A percentile compares a stretch with the other conserved stretches of the same genome.
phyloP scores from a whole-genome alignment of 768 basidiomycete species.

The Lenzites betulinus region DNA sequence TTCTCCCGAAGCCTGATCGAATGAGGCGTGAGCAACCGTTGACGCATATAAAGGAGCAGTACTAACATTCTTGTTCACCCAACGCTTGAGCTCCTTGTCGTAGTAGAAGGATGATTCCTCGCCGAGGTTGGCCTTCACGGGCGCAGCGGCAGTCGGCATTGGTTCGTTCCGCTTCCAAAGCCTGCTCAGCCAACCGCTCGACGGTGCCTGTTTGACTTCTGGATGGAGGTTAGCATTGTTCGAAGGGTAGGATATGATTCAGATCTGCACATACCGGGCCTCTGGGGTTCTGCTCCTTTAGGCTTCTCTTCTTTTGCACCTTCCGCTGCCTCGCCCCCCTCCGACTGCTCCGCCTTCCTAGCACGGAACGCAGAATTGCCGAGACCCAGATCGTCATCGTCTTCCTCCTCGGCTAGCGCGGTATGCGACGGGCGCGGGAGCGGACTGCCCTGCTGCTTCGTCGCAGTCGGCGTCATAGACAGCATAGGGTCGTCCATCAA shows the following conservation, averaged over 20 bases:
- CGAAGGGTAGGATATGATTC: neutral
- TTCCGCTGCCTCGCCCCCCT: conserved; percentile 5
- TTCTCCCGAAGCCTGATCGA: conserved; percentile 54
- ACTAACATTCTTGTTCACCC: conserved; percentile 92
- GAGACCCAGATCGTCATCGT: conserved; percentile 88
- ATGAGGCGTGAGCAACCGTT: neutral
- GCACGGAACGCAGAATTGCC: conserved; percentile 63
- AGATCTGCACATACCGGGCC: conserved; percentile 10
- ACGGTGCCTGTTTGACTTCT: conserved; percentile 31
- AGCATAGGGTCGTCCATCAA: conserved; percentile 70
- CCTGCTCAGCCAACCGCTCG: conserved; percentile 73
- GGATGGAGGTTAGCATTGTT: conserved; percentile 15
- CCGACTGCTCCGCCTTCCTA: conserved; percentile 20
- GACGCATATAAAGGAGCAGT: neutral
- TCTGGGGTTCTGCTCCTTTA: conserved; percentile 30
- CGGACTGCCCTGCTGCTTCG: conserved; percentile 16
- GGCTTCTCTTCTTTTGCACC: conserved; percentile 30
- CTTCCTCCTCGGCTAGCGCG: conserved; percentile 49
- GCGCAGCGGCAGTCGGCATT: conserved; percentile 47
- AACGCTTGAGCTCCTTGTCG: conserved; percentile 92
- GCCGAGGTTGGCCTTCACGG: conserved; percentile 90
- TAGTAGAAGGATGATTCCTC: conserved; percentile 90
- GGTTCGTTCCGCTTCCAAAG: conserved; percentile 74
- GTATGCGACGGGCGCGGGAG: conserved; percentile 18
- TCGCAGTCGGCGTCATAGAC: conserved; percentile 37